These are phyloP conservation scores for Lichtheimia ornata DNA, from an alignment of 371 early-diverging fungal species.

Conservation along the genomic window DNA sequence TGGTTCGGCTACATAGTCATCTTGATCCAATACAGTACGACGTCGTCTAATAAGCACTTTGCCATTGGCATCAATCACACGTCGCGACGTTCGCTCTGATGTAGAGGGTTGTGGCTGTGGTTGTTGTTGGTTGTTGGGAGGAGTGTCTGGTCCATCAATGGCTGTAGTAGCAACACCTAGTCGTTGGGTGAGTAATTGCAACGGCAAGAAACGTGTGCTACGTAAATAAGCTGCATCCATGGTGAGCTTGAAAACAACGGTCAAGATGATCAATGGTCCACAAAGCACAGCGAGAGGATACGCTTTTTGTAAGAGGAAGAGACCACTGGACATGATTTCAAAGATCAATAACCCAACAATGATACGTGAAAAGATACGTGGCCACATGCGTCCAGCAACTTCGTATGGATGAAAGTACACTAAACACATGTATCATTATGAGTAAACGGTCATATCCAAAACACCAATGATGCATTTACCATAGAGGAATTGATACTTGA, in stretches of 20 bases:
- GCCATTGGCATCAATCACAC: neutral
- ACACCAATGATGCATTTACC: slow-evolving; percentile 28
- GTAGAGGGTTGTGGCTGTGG: slow-evolving; percentile 13
- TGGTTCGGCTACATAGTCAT: slow-evolving; percentile 69
- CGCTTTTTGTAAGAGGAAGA: slow-evolving; percentile 65
- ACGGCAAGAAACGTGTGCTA: slow-evolving; percentile 54
- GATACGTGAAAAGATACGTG: slow-evolving; percentile 71
- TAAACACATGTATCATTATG: slow-evolving; percentile 3
- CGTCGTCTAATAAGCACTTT: slow-evolving; percentile 19
- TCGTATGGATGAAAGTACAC: slow-evolving; percentile 83
- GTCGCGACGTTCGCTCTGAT: neutral
- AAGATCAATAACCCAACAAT: slow-evolving; percentile 75
- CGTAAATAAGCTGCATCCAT: slow-evolving; percentile 59
- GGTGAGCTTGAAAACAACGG: slow-evolving; percentile 55
- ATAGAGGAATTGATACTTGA: slow-evolving; percentile 74
- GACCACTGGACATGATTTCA: slow-evolving; percentile 76
- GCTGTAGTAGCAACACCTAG: slow-evolving; percentile 37
- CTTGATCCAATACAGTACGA: slow-evolving; percentile 62
- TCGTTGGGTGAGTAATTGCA: slow-evolving; percentile 43
- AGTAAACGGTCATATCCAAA: neutral
- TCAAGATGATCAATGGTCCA: slow-evolving; percentile 52
- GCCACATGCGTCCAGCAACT: slow-evolving; percentile 77
- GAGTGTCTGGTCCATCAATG: neutral
- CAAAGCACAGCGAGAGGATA: slow-evolving; percentile 49
- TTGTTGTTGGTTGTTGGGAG: neutral